A percentile compares a stretch with the other conserved stretches of the same genome.
Evolutionary conservation across 306 rosid species (phyloP).

Genomic region (Vigna nakashimae): DNA sequence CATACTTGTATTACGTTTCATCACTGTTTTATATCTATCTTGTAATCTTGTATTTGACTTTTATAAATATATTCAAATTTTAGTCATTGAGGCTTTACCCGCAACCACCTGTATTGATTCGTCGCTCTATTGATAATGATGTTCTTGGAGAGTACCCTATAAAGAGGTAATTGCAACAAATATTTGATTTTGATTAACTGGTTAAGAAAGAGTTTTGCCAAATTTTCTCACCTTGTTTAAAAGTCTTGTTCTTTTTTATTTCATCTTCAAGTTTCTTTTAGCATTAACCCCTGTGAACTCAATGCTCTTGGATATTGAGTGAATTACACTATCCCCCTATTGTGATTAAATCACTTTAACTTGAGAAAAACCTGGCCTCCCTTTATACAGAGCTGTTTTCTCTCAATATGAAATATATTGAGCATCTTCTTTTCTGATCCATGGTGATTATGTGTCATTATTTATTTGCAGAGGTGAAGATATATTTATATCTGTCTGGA

Average conservation of each 20-base stretch:
- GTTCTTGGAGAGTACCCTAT: conserved; percentile 81
- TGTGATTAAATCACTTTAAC: conserved; percentile 19
- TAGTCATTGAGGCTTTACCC: conserved; percentile 98
- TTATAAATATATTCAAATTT: conserved; percentile 37
- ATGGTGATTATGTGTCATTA: conserved; percentile 29
- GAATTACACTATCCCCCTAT: conserved; percentile 18
- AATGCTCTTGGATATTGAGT: conserved; percentile 6
- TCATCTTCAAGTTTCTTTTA: conserved; percentile 17
- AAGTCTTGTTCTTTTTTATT: conserved; percentile 1
- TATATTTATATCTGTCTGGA: conserved; percentile 92
- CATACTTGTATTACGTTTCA: conserved; percentile 25
- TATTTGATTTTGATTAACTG: conserved; percentile 1
- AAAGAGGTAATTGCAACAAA: conserved; percentile 63
- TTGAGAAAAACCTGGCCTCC: conserved; percentile 1
- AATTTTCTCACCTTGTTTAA: conserved; percentile 1
- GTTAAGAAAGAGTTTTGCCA: conserved; percentile 32
- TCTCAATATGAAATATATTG: neutral
- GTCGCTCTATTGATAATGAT: conserved; percentile 83
- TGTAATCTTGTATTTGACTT: conserved; percentile 22
- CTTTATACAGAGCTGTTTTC: neutral
- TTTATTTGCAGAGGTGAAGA: conserved; percentile 85
- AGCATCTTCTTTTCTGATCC: conserved; percentile 29
- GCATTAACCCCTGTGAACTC: conserved; percentile 18
- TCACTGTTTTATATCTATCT: conserved; percentile 16
- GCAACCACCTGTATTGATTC: conserved; percentile 97